Percentiles rank a stretch among this genome's conserved stretches.
These are phyloP conservation scores for Pseudogymnoascus sp. DNA, from an alignment of 2,329 filamentous ascomycete genomes.

Conservation along the genomic window DNA sequence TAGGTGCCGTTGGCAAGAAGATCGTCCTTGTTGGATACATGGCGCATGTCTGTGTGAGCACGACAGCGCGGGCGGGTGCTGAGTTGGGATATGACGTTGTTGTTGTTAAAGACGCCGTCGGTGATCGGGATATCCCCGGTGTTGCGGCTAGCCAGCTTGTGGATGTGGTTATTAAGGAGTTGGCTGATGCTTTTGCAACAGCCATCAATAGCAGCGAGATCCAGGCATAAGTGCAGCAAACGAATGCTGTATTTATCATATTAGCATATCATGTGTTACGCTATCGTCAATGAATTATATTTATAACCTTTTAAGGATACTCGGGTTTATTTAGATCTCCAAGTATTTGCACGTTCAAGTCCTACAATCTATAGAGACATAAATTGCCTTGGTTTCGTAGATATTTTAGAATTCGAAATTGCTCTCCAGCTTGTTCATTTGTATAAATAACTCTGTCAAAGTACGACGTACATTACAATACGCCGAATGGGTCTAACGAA, in stretches of 20 bases:
- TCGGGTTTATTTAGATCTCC: neutral
- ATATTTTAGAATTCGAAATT: too few relatives aligned
- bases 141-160: conserved; percentile 44
- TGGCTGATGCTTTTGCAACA: conserved; percentile 56
- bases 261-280: too few relatives aligned
- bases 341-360: neutral
- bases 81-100: conserved; percentile 57
- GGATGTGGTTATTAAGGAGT: conserved; percentile 44
- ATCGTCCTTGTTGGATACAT: conserved; percentile 54
- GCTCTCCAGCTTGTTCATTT: too few relatives aligned
- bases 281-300: neutral
- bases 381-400: too few relatives aligned
- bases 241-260: neutral
- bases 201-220: conserved; percentile 35
- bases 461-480: neutral
- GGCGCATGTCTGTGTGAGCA: conserved; percentile 58
- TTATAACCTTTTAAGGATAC: neutral
- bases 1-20: conserved; percentile 41
- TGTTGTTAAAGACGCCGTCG: conserved; percentile 52
- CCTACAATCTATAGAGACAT: too few relatives aligned
- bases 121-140: conserved; percentile 58
- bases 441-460: too few relatives aligned
- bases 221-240: neutral
- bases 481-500: neutral
- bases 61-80: conserved; percentile 51